Percentiles rank a stretch among this genome's conserved stretches.
phyloP scores from a whole-genome alignment of 2,329 filamentous ascomycete species.

The Hypoxylon sp. region DNA sequence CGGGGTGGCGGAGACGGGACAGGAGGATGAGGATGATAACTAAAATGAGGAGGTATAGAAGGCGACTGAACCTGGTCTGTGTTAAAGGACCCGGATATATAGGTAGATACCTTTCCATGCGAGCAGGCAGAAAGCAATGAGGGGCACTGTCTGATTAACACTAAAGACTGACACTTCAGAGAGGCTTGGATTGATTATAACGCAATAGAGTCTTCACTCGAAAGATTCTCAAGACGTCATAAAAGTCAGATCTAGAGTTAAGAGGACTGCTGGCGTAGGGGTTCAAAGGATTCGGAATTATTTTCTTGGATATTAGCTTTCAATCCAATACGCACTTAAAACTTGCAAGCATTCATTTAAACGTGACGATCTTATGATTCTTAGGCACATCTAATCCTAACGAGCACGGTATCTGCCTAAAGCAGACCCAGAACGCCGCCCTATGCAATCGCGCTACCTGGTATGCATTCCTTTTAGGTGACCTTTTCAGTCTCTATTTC shows the following conservation, averaged over 20 bases:
- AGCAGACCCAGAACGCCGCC: constrained; percentile 26
- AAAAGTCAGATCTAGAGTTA: background rate
- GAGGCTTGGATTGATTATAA: background rate
- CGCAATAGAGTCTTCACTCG: background rate
- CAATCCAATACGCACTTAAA: background rate
- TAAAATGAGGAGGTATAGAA: background rate
- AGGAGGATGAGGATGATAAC: constrained; percentile 22
- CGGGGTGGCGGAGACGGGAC: constrained; percentile 16
- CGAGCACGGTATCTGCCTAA: background rate
- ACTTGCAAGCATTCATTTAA: background rate
- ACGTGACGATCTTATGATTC: background rate
- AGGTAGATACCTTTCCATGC: background rate
- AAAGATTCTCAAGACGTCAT: background rate
- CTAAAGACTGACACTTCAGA: background rate
- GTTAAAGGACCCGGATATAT: background rate
- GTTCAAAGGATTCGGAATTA: background rate
- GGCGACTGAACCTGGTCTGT: background rate
- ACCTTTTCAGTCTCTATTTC: constrained; percentile 65
- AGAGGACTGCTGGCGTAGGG: background rate
- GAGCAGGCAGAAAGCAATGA: background rate
- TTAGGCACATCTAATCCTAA: constrained; percentile 2
- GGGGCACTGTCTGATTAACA: background rate
- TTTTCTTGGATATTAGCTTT: background rate
- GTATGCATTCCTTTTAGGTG: constrained; percentile 10
- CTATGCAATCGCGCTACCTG: constrained; percentile 30